Base-by-base conservation (phyloP, 164 flowering plant species). In the Taxillus chinensis region DNA sequence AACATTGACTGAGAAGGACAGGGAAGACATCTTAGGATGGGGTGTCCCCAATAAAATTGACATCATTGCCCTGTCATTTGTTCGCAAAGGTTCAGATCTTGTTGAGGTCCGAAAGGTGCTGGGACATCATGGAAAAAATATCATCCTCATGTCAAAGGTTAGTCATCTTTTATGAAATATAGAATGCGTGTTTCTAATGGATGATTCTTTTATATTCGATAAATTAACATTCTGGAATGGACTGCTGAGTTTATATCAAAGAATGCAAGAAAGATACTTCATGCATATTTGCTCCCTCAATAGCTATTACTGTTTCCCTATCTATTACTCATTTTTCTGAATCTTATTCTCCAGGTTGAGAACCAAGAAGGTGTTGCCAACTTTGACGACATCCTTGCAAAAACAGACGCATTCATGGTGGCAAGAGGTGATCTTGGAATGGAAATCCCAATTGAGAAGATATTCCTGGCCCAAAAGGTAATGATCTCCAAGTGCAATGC, bases 281-380 rank as follows among this genome's bases (percentile, higher is more conserved):
- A 27, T 27, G 27, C 27, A 27, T 27, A 27, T 27, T 27, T 27
- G 27, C 27, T 27, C 27, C 27, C 27, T 27, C 27, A 27, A 27
- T 27, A 27, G 27, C 27, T 27, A 27, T 27, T 27, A 27, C 27
- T 27, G 27, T 27, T 27, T 27, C 27, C 27, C 27, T 27, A 27
- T 27, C 1, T 27, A 27, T 27, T 27, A 27, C 27, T 27, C 27
- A 0, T 27, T 27, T 27, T 27, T 27, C 27, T 27, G 27, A 27
- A 27, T 42, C 63, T 4, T 11, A 41, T 17, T 13, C 71, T 46
- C 46, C 55, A 89, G 96, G 92, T 89, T 73, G 96, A 89, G 67
- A 89, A 89, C 63, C 96, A 89, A 77, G 96, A 89, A 76, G 96
- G 96, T 62, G 92, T 89, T 54, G 89, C 92, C 46, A 89, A 89